Conservation (phyloP, 257 asterid genomes). For the Scutellaria galericulata region DNA sequence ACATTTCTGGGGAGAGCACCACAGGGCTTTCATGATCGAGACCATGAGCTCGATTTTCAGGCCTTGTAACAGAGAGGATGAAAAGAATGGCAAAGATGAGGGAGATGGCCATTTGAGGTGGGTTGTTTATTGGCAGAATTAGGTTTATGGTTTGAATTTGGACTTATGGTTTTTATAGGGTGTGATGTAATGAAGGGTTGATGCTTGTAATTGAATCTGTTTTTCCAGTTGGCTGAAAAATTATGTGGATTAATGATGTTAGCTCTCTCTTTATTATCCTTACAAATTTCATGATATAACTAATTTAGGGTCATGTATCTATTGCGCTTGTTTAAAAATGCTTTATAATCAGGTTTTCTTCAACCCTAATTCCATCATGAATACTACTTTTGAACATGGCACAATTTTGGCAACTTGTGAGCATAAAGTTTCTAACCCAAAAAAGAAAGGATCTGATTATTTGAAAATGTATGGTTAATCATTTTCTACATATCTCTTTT, state of each 20-base stretch:
- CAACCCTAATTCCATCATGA: no score
- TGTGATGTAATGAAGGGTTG: slow-evolving; percentile 18
- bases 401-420: no score
- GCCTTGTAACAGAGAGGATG: slow-evolving; percentile 16
- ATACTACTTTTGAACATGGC: no score
- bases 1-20: slow-evolving; percentile 37
- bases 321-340: no score
- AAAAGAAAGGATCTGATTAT: no score
- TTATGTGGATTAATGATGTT: slow-evolving; percentile 31
- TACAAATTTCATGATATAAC: slow-evolving; percentile 1
- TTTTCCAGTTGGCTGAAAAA: slow-evolving; percentile 24
- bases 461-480: no score
- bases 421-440: no score
- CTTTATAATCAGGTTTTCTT: no score
- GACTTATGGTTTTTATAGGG: slow-evolving; percentile 30
- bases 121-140: neutral
- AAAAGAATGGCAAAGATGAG: slow-evolving; percentile 33
- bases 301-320: no score
- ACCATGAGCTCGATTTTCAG: slow-evolving; percentile 26
- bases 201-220: slow-evolving; percentile 36
- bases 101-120: slow-evolving; percentile 32
- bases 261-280: neutral
- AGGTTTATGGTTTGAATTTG: slow-evolving; percentile 14
- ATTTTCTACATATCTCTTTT: no score
- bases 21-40: slow-evolving; percentile 29